Evolutionary conservation across 139 green algal species (phyloP), one percentile per base, ranked within the genome.

Genomic region (Chlorokybus atmophyticus): DNA sequence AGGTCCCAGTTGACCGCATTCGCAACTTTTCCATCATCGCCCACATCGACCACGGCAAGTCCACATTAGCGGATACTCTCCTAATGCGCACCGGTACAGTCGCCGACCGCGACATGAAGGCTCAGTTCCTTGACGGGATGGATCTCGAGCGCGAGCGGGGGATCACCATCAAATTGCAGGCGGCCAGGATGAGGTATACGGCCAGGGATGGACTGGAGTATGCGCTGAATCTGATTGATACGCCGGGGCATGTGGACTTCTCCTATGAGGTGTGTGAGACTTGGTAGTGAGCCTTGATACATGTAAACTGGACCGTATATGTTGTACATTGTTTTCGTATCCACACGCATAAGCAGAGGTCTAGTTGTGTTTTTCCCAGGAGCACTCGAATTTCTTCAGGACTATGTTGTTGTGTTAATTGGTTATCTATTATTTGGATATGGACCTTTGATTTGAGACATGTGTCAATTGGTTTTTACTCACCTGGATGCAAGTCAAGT

Each of bases 121-220:
- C 85, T 55, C 87, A 94, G 70, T 93, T 91, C 56, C 77, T 95
- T 52, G 87, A 95, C 67, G 82, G 73, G 58, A 95, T 89, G 74
- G 82, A 87, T 30, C 51, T 91, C 8, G 82, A 87, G 65, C 61
- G 83, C 0, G 83, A 91, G 70, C 51, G 84, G 3, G 83, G 83
- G 59, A 91, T 93, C 68, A 94, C 83, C 48, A 94, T 89, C 70
- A 94, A 94, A 71, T 75, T 98, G 19, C 94, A 98, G 57, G 63
- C 63, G 28, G 63, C 63, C 2, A 55, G 63, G 41, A 71, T 71
- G 63, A 28, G 50, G n/a, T 68, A 68, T 29, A 44, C 35, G 10
- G 10, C 10, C 35, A 14, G 14, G 5, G 66, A 76, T 31, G 74
- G 74, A 4, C 38, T 85, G 68, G 67, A 68, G 10, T 85, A 93